A percentile compares a stretch with the other conserved stretches of the same genome.
These are phyloP conservation scores for Peniophora sp. DNA, from an alignment of 1,284 basidiomycete species.

Conservation along the genomic window DNA sequence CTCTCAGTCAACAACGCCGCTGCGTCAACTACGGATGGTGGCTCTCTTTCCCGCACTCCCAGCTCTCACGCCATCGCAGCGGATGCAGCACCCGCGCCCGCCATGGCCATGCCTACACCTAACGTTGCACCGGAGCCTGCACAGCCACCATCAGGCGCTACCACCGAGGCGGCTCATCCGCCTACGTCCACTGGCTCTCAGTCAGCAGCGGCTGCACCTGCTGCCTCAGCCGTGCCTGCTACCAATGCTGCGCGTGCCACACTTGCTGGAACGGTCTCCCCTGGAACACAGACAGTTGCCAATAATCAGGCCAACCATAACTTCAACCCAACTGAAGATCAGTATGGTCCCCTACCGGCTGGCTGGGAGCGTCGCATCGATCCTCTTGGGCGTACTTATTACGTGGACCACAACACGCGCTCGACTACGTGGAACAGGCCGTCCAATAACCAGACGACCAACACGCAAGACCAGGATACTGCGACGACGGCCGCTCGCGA, in stretches of 20 bases:
- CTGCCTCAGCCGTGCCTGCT: background rate
- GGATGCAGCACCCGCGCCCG: constrained; percentile 18
- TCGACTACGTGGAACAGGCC: constrained; percentile 92
- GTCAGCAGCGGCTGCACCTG: constrained; percentile 9
- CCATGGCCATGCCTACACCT: constrained; percentile 25
- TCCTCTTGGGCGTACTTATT: constrained; percentile 82
- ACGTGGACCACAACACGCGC: constrained; percentile 88
- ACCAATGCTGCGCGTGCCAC: constrained; percentile 14
- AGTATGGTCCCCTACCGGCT: constrained; percentile 72
- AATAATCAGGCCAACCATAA: constrained; percentile 37
- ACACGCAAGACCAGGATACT: constrained; percentile 35
- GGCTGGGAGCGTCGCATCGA: constrained; percentile 96
- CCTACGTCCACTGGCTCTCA: constrained; percentile 9
- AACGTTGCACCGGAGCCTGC: constrained; percentile 24
- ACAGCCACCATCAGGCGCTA: constrained; percentile 16
- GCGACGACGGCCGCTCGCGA: constrained; percentile 48
- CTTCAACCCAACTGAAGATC: constrained; percentile 58
- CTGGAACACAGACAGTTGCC: constrained; percentile 26
- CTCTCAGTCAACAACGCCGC: constrained; percentile 26
- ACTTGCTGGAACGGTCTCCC: constrained; percentile 26
- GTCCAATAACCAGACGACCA: constrained; percentile 31
- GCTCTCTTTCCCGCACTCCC: constrained; percentile 24
- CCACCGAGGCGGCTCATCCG: constrained; percentile 14
- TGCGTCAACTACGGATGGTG: constrained; percentile 22
- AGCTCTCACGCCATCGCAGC: constrained; percentile 22